Evolutionary conservation across 164 flowering plant species (phyloP), one percentile per base, ranked within the genome.

Genomic region (Warburgia ugandensis): DNA sequence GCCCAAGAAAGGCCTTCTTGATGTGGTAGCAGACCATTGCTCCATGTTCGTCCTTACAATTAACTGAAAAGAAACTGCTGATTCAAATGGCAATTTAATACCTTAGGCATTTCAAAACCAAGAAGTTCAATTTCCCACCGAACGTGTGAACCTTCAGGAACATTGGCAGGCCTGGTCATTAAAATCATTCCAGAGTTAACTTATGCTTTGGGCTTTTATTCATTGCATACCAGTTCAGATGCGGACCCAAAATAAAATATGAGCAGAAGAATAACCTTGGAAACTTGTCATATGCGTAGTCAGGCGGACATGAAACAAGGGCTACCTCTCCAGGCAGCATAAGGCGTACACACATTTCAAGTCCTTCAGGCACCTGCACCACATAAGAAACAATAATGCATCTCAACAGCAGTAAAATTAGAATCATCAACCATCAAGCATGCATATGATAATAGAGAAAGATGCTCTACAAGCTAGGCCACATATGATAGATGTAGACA

Each of bases 281-380:
- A 67, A 89, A 84, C 61, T 94, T 94, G 65, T 94, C 99, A 70
- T 94, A 94, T 57, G 99, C 99, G 72, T 86, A 94, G 71, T 94
- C 99, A 55, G 99, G 99, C 36, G 99, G 99, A 62, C 87, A 92
- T 32, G 87, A 77, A 16, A 88, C 97, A 40, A 78, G 76, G 68
- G 97, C 81, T 52, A 77, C 60, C 80, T 89, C 99, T 53, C 86
- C 94, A 56, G 99, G 92, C 43, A 94, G 73, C 99, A 94, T 94
- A 53, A 94, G 63, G 31, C 99, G 86, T 36, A 83, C 91, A 73
- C 79, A 79, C 99, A 94, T 94, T 69, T 94, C 99, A 69, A 94
- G 75, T 44, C 99, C 99, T 70, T 94, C 96, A 11, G 99, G 97
- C 21, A 92, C 98, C 98, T 92, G 55, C 11, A 29, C 62, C 3